These are phyloP conservation scores for Acanthamoeba healyi DNA, from an alignment of 208 protist species.

Conservation along the genomic window DNA sequence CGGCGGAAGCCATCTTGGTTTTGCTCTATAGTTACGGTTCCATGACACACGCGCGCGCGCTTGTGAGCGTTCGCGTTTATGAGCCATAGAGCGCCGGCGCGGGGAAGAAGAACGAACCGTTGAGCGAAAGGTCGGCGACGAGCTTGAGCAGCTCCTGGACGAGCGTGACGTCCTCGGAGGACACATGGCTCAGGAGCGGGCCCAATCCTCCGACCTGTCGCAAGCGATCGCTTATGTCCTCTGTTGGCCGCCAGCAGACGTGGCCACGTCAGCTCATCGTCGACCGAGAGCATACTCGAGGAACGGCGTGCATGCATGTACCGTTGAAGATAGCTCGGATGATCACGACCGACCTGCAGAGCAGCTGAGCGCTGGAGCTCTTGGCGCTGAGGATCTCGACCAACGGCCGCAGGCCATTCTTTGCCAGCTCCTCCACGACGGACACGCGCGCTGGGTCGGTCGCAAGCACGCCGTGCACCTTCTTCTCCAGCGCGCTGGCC, in stretches of 20 bases:
- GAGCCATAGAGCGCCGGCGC: background rate
- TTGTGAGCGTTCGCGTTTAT: background rate
- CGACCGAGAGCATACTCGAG: background rate
- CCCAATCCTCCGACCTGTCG: background rate
- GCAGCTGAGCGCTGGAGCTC: background rate
- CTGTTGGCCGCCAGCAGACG: background rate
- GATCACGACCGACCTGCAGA: background rate
- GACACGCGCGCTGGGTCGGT: background rate
- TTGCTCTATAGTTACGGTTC: background rate
- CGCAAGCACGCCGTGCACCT: background rate
- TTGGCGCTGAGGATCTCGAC: background rate
- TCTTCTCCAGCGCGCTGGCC: slow-evolving; percentile 6
- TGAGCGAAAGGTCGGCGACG: background rate
- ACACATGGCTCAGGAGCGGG: background rate
- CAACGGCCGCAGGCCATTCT: background rate
- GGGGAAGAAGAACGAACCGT: background rate
- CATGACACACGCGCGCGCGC: background rate
- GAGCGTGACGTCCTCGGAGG: background rate
- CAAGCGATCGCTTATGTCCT: background rate
- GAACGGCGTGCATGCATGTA: background rate
- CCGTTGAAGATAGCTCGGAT: background rate
- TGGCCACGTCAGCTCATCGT: background rate
- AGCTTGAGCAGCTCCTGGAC: background rate
- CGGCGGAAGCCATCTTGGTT: slow-evolving; percentile 29
- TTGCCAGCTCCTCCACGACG: background rate